Evolutionary conservation across 805 yeast genomes (phyloP).

Genomic region (Lipomyces japonicus): DNA sequence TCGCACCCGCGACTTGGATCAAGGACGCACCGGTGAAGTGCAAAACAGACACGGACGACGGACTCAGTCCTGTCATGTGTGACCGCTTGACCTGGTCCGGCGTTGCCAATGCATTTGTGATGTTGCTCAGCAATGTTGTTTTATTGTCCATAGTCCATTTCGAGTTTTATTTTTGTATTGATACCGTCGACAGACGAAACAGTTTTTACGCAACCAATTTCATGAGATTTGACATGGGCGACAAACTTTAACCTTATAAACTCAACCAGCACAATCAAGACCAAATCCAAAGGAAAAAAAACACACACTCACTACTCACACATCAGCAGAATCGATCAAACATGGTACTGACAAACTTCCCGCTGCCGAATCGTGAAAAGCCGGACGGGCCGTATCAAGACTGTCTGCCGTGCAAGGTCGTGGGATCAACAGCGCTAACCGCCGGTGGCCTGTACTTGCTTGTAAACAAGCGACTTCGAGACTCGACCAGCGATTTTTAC

Average conservation of each 20-base stretch:
- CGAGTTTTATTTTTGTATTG: not conserved
- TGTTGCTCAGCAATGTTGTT: not conserved
- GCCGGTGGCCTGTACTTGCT: conserved; percentile 21
- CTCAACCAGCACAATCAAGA: no score
- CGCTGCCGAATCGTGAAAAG: conserved; percentile 13
- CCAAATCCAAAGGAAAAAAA: no score
- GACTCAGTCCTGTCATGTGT: conserved; percentile 8
- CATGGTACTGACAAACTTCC: conserved; percentile 20
- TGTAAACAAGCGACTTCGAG: conserved; percentile 12
- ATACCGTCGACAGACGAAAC: not conserved
- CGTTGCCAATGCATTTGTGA: conserved; percentile 21
- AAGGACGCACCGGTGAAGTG: conserved; percentile 21
- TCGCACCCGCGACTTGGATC: conserved; percentile 22
- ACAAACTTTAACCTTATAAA: no score
- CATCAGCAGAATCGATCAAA: no score
- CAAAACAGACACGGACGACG: conserved; percentile 1
- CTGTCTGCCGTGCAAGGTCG: conserved; percentile 18
- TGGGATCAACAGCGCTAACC: conserved; percentile 9
- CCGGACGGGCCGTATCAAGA: conserved; percentile 12
- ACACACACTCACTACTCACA: no score
- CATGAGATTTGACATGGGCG: not conserved
- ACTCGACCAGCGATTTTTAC: conserved; percentile 21
- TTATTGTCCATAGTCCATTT: not conserved
- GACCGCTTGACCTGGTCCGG: conserved; percentile 16
- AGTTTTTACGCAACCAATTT: not conserved